A percentile compares a stretch with the other conserved stretches of the same genome.
phyloP scores from a whole-genome alignment of 345 rosid genomes.

The Streptanthus diversifolius region DNA sequence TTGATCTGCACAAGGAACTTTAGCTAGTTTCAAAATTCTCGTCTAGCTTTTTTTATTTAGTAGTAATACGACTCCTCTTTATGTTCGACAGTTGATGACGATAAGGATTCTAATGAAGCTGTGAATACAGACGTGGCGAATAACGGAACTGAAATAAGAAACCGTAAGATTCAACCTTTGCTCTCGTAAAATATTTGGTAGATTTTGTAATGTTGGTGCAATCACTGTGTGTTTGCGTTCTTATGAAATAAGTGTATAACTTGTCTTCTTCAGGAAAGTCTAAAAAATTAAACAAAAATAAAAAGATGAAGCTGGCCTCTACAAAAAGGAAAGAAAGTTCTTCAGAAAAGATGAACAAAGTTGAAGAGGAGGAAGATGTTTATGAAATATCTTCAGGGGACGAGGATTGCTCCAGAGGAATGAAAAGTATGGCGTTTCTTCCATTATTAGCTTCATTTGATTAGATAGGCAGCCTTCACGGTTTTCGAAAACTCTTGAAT shows the following conservation, averaged over 20 bases:
- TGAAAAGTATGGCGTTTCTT: constrained; percentile 56
- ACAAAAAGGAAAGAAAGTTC: constrained; percentile 1
- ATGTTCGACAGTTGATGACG: constrained; percentile 19
- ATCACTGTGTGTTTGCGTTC: background rate
- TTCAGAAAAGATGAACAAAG: constrained; percentile 25
- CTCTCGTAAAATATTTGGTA: background rate
- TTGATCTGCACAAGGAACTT: background rate
- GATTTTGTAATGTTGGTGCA: background rate
- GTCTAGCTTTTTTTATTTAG: background rate
- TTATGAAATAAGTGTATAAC: background rate
- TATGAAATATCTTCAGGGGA: constrained; percentile 70
- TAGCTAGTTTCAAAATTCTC: background rate
- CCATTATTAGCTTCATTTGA: background rate
- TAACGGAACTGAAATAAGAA: constrained; percentile 9
- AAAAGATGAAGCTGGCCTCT: constrained; percentile 16
- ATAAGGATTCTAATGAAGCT: background rate
- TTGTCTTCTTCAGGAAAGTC: constrained; percentile 26
- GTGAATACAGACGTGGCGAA: background rate
- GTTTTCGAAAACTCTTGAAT: background rate
- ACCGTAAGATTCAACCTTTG: constrained; percentile 9
- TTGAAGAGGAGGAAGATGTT: constrained; percentile 42
- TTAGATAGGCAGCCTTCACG: background rate
- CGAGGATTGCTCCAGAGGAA: constrained; percentile 62
- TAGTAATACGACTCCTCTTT: background rate
- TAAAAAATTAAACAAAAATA: constrained; percentile 31